Percentiles rank a stretch among this genome's conserved stretches.
phyloP scores from a whole-genome alignment of 345 rosid genomes.

The Pugionium cornutum region DNA sequence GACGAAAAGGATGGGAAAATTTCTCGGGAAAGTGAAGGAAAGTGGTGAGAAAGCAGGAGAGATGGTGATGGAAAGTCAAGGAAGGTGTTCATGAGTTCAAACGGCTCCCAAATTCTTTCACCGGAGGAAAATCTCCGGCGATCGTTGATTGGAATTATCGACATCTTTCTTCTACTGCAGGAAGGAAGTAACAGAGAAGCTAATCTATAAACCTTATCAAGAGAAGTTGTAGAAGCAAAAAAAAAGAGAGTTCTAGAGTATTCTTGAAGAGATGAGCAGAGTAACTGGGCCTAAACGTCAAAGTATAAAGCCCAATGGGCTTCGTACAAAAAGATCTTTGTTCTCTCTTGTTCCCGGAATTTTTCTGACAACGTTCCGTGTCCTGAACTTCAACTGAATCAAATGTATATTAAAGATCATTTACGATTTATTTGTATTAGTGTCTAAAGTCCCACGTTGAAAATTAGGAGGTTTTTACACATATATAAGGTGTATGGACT shows the following conservation, averaged over 20 bases:
- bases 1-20: slow-evolving; percentile 22
- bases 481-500: no score
- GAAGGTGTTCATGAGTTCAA: slow-evolving; percentile 32
- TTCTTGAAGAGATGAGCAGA: slow-evolving; percentile 8
- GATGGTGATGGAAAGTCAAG: slow-evolving; percentile 33
- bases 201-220: not conserved
- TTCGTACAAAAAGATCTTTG: no score
- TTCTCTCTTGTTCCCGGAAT: no score
- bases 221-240: slow-evolving; percentile 14
- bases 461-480: no score
- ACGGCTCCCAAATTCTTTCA: slow-evolving; percentile 33
- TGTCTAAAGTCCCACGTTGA: no score
- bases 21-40: slow-evolving; percentile 34
- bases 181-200: not conserved
- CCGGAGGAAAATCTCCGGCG: slow-evolving; percentile 23
- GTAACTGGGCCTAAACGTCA: slow-evolving; percentile 10
- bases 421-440: no score
- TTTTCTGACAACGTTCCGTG: no score
- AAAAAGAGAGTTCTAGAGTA: slow-evolving; percentile 15
- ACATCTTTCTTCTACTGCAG: slow-evolving; percentile 17
- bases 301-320: slow-evolving; percentile 22
- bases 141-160: slow-evolving; percentile 38
- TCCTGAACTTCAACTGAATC: no score
- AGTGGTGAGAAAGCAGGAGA: slow-evolving; percentile 24
- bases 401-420: no score